phyloP scores from a whole-genome alignment of 176 grass and related monocot species.

The Leersia perrieri region DNA sequence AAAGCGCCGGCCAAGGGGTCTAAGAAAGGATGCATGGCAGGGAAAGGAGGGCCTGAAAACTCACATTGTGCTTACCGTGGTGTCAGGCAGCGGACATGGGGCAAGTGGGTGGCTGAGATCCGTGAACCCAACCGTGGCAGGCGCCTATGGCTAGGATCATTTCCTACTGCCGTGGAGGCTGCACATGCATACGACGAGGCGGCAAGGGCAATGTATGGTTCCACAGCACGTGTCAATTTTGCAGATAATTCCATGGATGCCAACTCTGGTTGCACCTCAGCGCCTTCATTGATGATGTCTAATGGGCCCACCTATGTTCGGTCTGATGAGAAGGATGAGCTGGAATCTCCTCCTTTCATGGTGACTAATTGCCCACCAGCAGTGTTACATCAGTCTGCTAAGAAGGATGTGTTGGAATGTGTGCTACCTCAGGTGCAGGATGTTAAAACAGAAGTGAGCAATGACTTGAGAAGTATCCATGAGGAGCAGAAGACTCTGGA shows the following conservation, averaged over 20 bases:
- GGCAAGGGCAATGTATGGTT: constrained; percentile 84
- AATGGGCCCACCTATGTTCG: not conserved
- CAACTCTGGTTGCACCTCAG: constrained; percentile 35
- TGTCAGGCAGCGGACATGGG: constrained; percentile 90
- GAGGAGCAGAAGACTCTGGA: constrained; percentile 13
- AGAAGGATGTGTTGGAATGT: constrained; percentile 40
- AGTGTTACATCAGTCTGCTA: constrained; percentile 17
- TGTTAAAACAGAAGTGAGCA: constrained; percentile 36
- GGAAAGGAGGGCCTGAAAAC: constrained; percentile 92
- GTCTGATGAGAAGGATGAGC: constrained; percentile 19
- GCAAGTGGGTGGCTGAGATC: constrained; percentile 98
- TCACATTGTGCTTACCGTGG: constrained; percentile 58
- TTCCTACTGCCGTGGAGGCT: constrained; percentile 57
- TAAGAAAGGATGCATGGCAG: constrained; percentile 93
- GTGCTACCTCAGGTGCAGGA: constrained; percentile 32
- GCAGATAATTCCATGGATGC: constrained; percentile 22
- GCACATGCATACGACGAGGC: constrained; percentile 82
- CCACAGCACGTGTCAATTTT: constrained; percentile 64
- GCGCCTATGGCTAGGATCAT: constrained; percentile 88
- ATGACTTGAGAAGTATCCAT: constrained; percentile 17
- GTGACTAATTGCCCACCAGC: not conserved
- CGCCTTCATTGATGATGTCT: constrained; percentile 25
- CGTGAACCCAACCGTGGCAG: constrained; percentile 81
- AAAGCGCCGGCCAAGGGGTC: constrained; percentile 89
- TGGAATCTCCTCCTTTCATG: constrained; percentile 26